Evolutionary conservation across 768 basidiomycete species (phyloP), one percentile per base, ranked within the genome.

Genomic region (Tylopilus cervinicoccineus): DNA sequence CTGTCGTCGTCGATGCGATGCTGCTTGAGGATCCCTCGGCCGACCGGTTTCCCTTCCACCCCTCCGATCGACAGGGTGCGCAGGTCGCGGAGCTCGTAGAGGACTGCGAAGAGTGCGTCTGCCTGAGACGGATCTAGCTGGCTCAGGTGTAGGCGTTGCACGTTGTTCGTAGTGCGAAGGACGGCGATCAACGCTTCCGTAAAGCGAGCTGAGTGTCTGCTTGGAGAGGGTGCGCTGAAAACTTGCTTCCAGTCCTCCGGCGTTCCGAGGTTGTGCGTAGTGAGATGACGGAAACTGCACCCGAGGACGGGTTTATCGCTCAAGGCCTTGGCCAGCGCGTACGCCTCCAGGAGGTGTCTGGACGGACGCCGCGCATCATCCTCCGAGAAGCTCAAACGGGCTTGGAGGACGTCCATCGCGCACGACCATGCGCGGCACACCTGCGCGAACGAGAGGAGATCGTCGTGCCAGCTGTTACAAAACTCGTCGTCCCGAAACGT

Each of bases 381-480:
- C 29, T 62, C 56, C 9, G 60, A 60, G 38, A 62, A 62, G 24
- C 5, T 29, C 10, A 60, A 4, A 2, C 39, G 44, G 19, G 52
- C 17, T 19, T 50, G 57, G 24, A 61, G 52, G 23, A 61, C 20
- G 1, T 52, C 46, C 54, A 61, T 59, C 23, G 60, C 60, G 26
- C 60, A 61, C 14, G 54, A 45, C 60, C 60, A 61, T 13, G 60
- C 42, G 3, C 51, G 54, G 20, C 60, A 61, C 3, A 59, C 60
- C 12, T 59, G 60, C 13, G 60, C 60, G n/a, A 62, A 61, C 0
- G 60, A 62, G 2, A 61, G 42, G 8, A 61, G 42, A 51, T 61
- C 60, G 17, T 34, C 17, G 20, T 53, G 52, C 60, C 60, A 62
- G 13, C 45, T 62, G 27, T 50, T 20, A 2, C 37, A 39, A 37